phyloP scores from a whole-genome alignment of 352 stramenopile species.

The Blastocystis sp. region DNA sequence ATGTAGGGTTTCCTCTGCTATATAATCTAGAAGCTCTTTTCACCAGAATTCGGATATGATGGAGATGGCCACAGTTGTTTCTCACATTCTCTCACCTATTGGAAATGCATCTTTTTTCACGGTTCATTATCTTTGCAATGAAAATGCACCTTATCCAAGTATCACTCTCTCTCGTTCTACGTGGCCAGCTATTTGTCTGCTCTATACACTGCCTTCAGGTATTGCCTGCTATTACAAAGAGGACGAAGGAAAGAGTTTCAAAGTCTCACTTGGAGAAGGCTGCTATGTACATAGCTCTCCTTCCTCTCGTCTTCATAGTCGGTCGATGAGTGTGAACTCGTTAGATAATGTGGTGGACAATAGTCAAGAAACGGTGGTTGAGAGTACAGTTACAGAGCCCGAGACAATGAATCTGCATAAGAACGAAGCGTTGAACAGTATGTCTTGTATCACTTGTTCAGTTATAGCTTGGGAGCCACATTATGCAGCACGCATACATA shows the following conservation, averaged over 20 bases:
- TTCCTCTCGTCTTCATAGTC: neutral
- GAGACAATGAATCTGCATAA: neutral
- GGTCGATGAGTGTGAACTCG: neutral
- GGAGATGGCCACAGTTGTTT: neutral
- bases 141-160: conserved; percentile 59
- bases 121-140: conserved; percentile 44
- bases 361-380: neutral
- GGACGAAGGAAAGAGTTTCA: conserved; percentile 52
- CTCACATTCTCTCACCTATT: neutral
- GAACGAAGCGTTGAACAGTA: neutral
- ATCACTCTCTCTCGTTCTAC: conserved; percentile 56
- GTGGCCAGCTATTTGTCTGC: conserved; percentile 62
- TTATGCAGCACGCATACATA: neutral
- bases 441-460: neutral
- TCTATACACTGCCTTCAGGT: conserved; percentile 46
- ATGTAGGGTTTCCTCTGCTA: neutral
- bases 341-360: neutral
- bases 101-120: conserved; percentile 17
- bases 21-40: neutral
- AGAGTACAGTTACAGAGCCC: neutral
- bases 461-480: conserved; percentile 23
- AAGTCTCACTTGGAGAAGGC: conserved; percentile 24
- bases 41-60: neutral
- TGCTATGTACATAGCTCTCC: neutral
- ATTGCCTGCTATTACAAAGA: conserved; percentile 51